Evolutionary conservation across 2,329 filamentous ascomycete genomes (phyloP).

Genomic region (Volutella citrinella): DNA sequence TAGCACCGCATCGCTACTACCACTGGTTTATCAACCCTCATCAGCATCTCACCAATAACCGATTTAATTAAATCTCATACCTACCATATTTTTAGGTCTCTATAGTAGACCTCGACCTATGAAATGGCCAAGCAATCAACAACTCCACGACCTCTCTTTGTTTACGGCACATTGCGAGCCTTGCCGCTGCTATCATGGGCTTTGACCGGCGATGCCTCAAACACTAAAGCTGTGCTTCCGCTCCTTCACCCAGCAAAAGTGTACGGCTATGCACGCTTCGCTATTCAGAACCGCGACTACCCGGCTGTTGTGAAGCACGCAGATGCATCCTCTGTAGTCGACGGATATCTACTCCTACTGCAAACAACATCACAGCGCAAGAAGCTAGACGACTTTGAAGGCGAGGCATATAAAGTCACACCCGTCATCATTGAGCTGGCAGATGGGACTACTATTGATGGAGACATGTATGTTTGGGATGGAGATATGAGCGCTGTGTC

Average conservation of each 20-base stretch:
- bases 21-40: no score
- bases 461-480: constrained; percentile 31
- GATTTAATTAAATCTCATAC: no score
- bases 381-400: constrained; percentile 34
- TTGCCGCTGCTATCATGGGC: constrained; percentile 27
- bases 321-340: constrained; percentile 13
- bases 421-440: constrained; percentile 10
- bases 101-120: no score
- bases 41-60: no score
- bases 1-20: no score
- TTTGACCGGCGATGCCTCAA: constrained; percentile 25
- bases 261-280: constrained; percentile 8
- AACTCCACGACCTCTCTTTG: constrained; percentile 24
- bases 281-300: constrained; percentile 21
- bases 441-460: constrained; percentile 16
- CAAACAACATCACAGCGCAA: constrained; percentile 24
- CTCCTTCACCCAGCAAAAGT: constrained; percentile 13
- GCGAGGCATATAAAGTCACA: constrained; percentile 18
- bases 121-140: no score
- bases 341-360: constrained; percentile 22
- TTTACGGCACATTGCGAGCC: constrained; percentile 28
- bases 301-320: constrained; percentile 18
- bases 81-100: no score
- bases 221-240: not conserved
- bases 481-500: constrained; percentile 15